Conservation (phyloP, 2,329 filamentous ascomycete species). For the Beauveria bassiana region DNA sequence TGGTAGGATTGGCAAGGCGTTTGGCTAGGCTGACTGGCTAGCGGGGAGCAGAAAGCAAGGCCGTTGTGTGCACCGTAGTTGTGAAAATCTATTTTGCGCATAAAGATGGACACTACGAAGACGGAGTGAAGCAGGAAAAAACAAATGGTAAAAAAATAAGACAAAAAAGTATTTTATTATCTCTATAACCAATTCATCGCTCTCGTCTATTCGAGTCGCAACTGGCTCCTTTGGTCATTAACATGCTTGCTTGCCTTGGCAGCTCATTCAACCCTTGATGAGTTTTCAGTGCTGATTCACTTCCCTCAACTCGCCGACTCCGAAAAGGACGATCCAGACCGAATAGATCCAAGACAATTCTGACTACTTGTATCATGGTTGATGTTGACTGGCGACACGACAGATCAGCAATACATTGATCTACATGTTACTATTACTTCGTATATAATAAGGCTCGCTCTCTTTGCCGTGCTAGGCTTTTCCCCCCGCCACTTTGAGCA, state of each 20-base stretch:
- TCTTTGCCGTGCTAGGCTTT: neutral
- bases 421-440: neutral
- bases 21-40: conserved; percentile 2
- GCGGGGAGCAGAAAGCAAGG: neutral
- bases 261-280: neutral
- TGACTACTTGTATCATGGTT: neutral
- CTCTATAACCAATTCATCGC: neutral
- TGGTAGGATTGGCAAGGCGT: neutral
- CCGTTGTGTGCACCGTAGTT: too few relatives aligned
- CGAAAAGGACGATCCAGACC: neutral
- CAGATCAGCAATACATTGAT: neutral
- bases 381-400: neutral
- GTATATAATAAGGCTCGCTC: neutral
- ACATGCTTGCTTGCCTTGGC: neutral
- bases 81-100: neutral
- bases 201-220: neutral
- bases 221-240: too few relatives aligned
- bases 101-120: neutral
- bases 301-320: neutral
- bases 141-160: too few relatives aligned
- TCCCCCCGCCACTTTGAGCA: neutral
- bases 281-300: neutral
- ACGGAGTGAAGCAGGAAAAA: too few relatives aligned
- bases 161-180: too few relatives aligned
- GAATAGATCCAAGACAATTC: neutral